Base-by-base conservation (phyloP, 345 rosid genomes). In the Eucalyptus sp. region DNA sequence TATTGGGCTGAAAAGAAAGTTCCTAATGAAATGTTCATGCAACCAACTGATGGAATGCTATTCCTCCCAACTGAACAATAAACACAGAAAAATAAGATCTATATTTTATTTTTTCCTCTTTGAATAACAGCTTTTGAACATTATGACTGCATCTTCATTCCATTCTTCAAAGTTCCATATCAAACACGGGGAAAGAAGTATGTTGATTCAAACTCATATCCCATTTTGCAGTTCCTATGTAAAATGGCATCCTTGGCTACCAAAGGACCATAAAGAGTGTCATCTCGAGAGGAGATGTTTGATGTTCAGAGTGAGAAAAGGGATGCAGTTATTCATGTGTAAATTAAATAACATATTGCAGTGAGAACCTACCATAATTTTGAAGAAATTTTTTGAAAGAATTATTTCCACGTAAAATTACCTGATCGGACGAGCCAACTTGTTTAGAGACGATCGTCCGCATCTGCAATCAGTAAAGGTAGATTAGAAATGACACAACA, bases 391-490 rank as follows among this genome's bases (percentile, higher is more conserved):
- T 43, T 10, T 58, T 12, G 18, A 31, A 31, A 49, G 24, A 43
- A 33, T 31, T 52, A 87, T 60, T 88, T 66, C 56, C 7, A 0
- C 16, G 1, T 88, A 88, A 37, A 50, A 16, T 86, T 93, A 96
- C 99, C 97, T 97, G 99, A 60, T 97, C 99, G 87, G 89, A 79
- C 13, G 98, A 60, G 60, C 97, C 94, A 58, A 97, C 98, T 95
- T 96, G 98, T 92, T 93, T 97, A 6, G 99, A 97, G 31, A 96
- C 97, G 87, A 96, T 96, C 91, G 96, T 97, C 88, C 99, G 91
- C 90, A 97, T 91, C n/a, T 87, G 27, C 89, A 88, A 60, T 31
- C 24, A 13, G 31, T 31, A 86, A 22, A 86, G 46, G 48, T 11
- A 6, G 50, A 46, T 54, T 24, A 52, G 24, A 9, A 49, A 52